Conservation (phyloP, 2,329 filamentous ascomycete species). For the Dothideomycetes sp. region DNA sequence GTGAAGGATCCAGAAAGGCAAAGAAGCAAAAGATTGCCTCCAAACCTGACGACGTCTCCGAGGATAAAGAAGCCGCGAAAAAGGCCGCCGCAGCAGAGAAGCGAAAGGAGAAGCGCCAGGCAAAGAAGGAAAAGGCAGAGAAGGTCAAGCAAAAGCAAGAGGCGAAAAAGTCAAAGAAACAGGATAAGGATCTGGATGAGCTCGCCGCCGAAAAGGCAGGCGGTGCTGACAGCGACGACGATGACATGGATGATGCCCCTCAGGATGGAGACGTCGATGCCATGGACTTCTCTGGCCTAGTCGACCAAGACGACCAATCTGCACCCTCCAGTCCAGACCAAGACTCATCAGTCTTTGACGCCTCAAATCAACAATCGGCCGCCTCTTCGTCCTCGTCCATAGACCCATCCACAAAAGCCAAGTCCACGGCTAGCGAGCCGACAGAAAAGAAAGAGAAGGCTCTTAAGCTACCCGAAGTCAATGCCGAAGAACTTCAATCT, state of each 20-base stretch:
- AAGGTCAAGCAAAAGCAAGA: constrained; percentile 23
- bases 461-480: constrained; percentile 41
- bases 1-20: constrained; percentile 25
- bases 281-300: constrained; percentile 13
- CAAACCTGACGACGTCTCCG: constrained; percentile 16
- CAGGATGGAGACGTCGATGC: constrained; percentile 15
- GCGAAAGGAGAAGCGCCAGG: constrained; percentile 29
- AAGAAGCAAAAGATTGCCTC: constrained; percentile 37
- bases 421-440: too few relatives aligned
- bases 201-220: constrained; percentile 19
- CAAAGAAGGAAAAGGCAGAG: constrained; percentile 33
- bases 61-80: constrained; percentile 16
- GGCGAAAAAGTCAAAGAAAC: constrained; percentile 24
- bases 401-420: constrained; percentile 21
- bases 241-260: constrained; percentile 16
- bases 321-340: constrained; percentile 23
- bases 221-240: constrained; percentile 15
- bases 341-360: constrained; percentile 29
- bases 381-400: constrained; percentile 39
- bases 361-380: constrained; percentile 26
- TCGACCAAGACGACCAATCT: constrained; percentile 13
- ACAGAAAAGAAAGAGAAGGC: constrained; percentile 16
- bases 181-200: constrained; percentile 15
- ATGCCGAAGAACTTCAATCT: constrained; percentile 64
- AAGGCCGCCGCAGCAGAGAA: constrained; percentile 30